phyloP scores from a whole-genome alignment of 1,284 basidiomycete genomes.

The Coniferiporia sulphurascens region DNA sequence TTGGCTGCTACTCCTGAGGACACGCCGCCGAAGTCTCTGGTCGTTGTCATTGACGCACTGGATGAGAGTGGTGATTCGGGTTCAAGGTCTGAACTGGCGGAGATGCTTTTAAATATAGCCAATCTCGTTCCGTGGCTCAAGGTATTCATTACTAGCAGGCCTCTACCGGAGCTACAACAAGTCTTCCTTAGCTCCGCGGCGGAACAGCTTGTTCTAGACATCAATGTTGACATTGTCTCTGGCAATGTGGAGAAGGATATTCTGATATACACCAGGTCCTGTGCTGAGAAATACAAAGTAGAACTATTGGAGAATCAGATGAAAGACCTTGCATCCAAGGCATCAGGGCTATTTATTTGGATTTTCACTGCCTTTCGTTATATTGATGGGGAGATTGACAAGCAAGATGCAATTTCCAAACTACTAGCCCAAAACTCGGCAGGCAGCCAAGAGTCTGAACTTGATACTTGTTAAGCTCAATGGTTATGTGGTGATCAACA shows the following conservation, averaged over 20 bases:
- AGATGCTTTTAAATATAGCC: not conserved
- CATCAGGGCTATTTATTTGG: slow-evolving; percentile 2
- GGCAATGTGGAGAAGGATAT: not conserved
- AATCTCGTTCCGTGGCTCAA: not conserved
- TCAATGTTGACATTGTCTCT: not conserved
- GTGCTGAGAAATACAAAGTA: not conserved
- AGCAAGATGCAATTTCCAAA: not conserved
- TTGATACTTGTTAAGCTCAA: too few relatives aligned
- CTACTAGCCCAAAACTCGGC: not conserved
- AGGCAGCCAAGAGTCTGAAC: not conserved
- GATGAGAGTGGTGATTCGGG: not conserved
- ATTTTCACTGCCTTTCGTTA: not conserved
- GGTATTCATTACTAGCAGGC: not conserved
- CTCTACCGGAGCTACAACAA: not conserved
- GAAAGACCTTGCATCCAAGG: not conserved
- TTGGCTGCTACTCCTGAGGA: not conserved
- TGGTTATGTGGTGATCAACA: too few relatives aligned
- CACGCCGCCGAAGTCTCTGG: not conserved
- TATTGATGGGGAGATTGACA: not conserved
- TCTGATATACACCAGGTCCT: not conserved
- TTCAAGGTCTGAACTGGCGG: not conserved
- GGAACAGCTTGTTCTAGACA: not conserved
- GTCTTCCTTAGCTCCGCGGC: not conserved
- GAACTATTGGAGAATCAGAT: not conserved
- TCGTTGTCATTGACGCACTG: slow-evolving; percentile 7